phyloP scores from a whole-genome alignment of 345 rosid species.

The Clarkia xantiana region DNA sequence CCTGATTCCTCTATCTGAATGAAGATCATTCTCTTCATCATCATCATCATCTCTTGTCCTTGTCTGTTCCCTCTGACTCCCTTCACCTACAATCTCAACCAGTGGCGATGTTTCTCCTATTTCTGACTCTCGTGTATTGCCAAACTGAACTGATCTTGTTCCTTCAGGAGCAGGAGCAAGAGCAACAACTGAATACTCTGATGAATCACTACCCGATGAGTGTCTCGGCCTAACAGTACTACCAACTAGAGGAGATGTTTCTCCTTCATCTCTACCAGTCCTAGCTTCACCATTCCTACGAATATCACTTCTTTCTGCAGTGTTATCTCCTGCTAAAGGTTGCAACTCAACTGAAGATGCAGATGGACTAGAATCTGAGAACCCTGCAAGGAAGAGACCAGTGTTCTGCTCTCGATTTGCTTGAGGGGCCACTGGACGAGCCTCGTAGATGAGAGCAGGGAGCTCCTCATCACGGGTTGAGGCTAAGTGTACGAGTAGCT shows the following conservation, averaged over 20 bases:
- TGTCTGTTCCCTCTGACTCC: conserved; percentile 20
- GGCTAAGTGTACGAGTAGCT: conserved; percentile 78
- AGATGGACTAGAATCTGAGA: conserved; percentile 24
- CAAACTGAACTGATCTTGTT: conserved; percentile 11
- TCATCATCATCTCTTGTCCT: conserved; percentile 22
- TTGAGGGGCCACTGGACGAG: conserved; percentile 58
- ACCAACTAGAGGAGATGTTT: conserved; percentile 34
- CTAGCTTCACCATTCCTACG: conserved; percentile 20
- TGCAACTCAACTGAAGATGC: conserved; percentile 66
- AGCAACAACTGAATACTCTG: conserved; percentile 32
- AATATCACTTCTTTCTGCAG: conserved; percentile 11
- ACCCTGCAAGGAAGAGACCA: conserved; percentile 53
- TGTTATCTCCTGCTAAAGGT: conserved; percentile 21
- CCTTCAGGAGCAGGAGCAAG: conserved; percentile 3
- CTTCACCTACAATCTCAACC: conserved; percentile 41
- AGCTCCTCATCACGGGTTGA: conserved; percentile 84
- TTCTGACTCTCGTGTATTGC: conserved; percentile 20
- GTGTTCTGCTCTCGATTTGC: conserved; percentile 30
- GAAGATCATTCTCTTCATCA: conserved; percentile 13
- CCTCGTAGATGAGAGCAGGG: conserved; percentile 91
- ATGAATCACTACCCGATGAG: conserved; percentile 28
- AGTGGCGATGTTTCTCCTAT: conserved; percentile 79
- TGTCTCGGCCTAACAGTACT: conserved; percentile 22
- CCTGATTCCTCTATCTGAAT: conserved; percentile 44
- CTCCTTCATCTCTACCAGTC: conserved; percentile 27